phyloP scores from a whole-genome alignment of 208 protist genomes.

The Trypanosoma mega region DNA sequence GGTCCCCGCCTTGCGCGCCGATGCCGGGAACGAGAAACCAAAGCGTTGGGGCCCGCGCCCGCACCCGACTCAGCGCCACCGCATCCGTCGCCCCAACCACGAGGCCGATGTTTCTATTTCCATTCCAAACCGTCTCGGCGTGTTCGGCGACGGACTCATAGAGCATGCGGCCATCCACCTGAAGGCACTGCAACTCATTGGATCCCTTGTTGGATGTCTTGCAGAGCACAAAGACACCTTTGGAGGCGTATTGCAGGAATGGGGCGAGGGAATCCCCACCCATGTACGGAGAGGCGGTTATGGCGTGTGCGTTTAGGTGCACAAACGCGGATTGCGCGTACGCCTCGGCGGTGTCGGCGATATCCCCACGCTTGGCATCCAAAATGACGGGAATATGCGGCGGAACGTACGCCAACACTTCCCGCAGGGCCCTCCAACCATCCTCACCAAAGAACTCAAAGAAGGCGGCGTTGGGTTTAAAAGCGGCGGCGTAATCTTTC shows the following conservation, averaged over 20 bases:
- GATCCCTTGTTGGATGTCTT: constrained; percentile 90
- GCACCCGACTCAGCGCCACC: constrained; percentile 69
- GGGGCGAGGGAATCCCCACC: constrained; percentile 76
- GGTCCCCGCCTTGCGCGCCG: constrained; percentile 80
- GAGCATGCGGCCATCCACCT: constrained; percentile 48
- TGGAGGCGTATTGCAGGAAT: constrained; percentile 74
- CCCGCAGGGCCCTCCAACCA: constrained; percentile 65
- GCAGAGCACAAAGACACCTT: constrained; percentile 85
- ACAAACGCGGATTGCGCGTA: constrained; percentile 83
- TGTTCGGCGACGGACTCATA: constrained; percentile 82
- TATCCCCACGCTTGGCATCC: constrained; percentile 89
- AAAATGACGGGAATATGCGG: constrained; percentile 80
- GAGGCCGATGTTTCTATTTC: constrained; percentile 79
- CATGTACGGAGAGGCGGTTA: constrained; percentile 89
- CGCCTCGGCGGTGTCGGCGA: constrained; percentile 81
- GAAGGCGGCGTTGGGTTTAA: constrained; percentile 90
- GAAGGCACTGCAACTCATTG: constrained; percentile 80
- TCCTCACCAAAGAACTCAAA: constrained; percentile 79
- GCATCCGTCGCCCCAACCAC: constrained; percentile 87
- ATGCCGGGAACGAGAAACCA: constrained; percentile 90
- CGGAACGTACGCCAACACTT: constrained; percentile 68
- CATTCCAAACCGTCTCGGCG: constrained; percentile 70
- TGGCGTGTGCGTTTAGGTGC: constrained; percentile 77
- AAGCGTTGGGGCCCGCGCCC: constrained; percentile 69
- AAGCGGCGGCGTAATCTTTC: constrained; percentile 78